Percentiles rank a stretch among this genome's conserved stretches.
These are phyloP conservation scores for Peterozyma xylosa DNA, from an alignment of 805 yeast species.

Conservation along the genomic window DNA sequence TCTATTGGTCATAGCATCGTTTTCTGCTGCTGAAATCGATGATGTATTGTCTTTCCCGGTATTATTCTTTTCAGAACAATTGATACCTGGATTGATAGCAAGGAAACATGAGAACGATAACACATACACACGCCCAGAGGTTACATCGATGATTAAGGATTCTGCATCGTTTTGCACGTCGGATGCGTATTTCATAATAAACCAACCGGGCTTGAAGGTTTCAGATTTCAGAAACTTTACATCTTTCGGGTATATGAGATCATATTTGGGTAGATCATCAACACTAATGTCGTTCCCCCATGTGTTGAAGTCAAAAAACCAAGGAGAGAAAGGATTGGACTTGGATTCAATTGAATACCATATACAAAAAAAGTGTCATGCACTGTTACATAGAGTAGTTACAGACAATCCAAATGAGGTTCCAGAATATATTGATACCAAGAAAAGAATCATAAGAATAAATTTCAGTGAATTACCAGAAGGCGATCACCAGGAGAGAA, in stretches of 20 bases:
- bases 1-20: no score
- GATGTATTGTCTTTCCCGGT: conserved; percentile 15
- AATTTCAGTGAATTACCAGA: conserved; percentile 44
- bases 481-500: conserved; percentile 20
- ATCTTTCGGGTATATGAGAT: conserved; percentile 40
- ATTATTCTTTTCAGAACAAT: conserved; percentile 16
- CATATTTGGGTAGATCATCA: conserved; percentile 48
- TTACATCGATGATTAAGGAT: conserved; percentile 12
- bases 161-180: conserved; percentile 35
- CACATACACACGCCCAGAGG: conserved; percentile 19
- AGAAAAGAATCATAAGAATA: conserved; percentile 54
- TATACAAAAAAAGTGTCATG: conserved; percentile 43
- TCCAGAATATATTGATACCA: conserved; percentile 53
- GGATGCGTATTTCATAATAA: conserved; percentile 49
- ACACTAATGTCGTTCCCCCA: conserved; percentile 55
- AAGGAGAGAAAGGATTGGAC: conserved; percentile 30
- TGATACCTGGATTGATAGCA: conserved; percentile 20
- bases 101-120: conserved; percentile 21
- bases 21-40: background rate
- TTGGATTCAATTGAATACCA: conserved; percentile 32
- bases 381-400: conserved; percentile 32
- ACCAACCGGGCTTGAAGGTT: conserved; percentile 43
- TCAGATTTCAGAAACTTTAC: conserved; percentile 36
- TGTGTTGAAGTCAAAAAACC: conserved; percentile 12
- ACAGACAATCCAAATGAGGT: conserved; percentile 34